phyloP scores from a whole-genome alignment of 345 rosid species.

The Corchorus capsularis region DNA sequence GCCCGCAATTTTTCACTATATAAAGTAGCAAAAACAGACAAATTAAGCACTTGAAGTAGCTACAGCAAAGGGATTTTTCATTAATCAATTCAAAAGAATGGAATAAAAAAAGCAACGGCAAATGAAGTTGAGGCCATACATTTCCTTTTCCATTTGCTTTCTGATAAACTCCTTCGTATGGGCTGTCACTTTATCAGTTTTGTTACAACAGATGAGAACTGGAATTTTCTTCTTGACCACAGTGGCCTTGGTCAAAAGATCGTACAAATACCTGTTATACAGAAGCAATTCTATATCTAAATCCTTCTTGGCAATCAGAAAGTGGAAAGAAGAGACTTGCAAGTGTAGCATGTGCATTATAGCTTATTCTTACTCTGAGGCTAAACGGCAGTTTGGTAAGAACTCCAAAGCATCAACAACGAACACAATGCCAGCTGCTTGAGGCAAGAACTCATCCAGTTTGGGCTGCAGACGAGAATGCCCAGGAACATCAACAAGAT shows the following conservation, averaged over 20 bases:
- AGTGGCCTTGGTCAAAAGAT: conserved; percentile 75
- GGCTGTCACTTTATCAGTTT: conserved; percentile 92
- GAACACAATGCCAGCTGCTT: conserved; percentile 85
- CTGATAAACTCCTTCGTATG: conserved; percentile 89
- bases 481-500: conserved; percentile 94
- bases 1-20: conserved; percentile 71
- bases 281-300: conserved; percentile 23
- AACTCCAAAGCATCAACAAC: conserved; percentile 90
- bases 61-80: not conserved
- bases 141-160: conserved; percentile 93
- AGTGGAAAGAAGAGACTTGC: conserved; percentile 9
- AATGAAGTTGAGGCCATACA: conserved; percentile 43
- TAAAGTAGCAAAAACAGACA: conserved; percentile 21
- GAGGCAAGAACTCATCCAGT: conserved; percentile 77
- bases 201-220: conserved; percentile 82
- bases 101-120: not conserved
- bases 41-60: not conserved
- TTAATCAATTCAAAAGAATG: conserved; percentile 18
- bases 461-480: conserved; percentile 85
- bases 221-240: conserved; percentile 82
- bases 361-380: conserved; percentile 67
- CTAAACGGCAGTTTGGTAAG: conserved; percentile 70
- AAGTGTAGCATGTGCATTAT: conserved; percentile 5
- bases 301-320: not conserved
- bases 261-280: conserved; percentile 72